Evolutionary conservation across 805 yeast species (phyloP), one percentile per base, ranked within the genome.

Genomic region (Barnettozyma sp.): DNA sequence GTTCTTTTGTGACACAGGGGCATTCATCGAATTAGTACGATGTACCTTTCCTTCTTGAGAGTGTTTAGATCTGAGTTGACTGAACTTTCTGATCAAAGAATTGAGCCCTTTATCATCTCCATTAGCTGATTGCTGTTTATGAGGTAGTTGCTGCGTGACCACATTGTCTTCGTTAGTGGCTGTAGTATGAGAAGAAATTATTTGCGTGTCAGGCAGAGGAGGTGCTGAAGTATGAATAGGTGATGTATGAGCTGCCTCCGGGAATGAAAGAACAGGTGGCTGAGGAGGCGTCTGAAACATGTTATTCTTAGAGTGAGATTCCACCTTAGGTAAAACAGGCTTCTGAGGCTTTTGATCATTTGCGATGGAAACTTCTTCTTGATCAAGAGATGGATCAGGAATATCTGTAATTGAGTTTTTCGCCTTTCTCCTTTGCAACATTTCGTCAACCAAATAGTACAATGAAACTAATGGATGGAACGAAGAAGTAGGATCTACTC

Each of bases 381-480:
- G n/a, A n/a, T n/a, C n/a, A n/a, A n/a, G n/a, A n/a, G n/a, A n/a
- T n/a, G 45, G 44, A 33, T 61, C 11, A 24, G 55, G 53, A n/a
- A 50, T 36, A 34, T 53, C 55, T 22, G 45, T 23, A 55, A 53
- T 48, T 41, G 64, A 35, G 57, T 70, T 75, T 58, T 80, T 78
- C 6, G 78, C 75, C 45, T 61, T 64, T 60, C 78, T 80, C 38
- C 95, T 71, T 51, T 72, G 76, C 43, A 70, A 55, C 81, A 85
- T 83, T 60, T 92, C 98, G 35, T 76, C 79, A 13, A 87, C 95
- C 44, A 92, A 68, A 52, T 75, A 81, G 56, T 92, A 92, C 25
- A 90, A 80, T 6, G 95, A 85, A 10, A 90, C 62, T 44, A 88
- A 66, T 0, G 98, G 97, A 59, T 88, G 94, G 57, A 73, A 88